Percentiles rank a stretch among this genome's conserved stretches.
Evolutionary conservation across 192 early-diverging fungal species (phyloP).

Genomic region (Backusella morwellensis): DNA sequence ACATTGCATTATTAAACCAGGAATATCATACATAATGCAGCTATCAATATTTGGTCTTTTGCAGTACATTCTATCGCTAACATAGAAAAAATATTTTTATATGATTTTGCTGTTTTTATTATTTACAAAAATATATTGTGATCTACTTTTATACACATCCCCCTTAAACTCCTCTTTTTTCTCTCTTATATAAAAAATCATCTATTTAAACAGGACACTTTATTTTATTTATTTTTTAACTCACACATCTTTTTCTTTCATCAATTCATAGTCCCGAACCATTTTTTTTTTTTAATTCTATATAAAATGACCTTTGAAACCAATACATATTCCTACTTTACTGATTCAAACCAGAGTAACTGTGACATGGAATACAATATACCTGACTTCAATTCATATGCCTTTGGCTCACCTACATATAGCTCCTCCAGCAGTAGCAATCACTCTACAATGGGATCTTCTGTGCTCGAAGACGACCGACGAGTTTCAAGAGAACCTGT

Average conservation of each 20-base stretch:
- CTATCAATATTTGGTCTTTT: neutral
- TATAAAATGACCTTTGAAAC: neutral
- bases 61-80: neutral
- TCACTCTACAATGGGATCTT: neutral
- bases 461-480: neutral
- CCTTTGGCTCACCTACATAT: neutral
- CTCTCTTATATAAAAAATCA: neutral
- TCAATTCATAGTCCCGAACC: neutral
- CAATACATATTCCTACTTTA: neutral
- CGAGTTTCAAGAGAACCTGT: too few relatives aligned
- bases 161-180: conserved; percentile 1
- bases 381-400: neutral
- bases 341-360: neutral
- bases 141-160: neutral
- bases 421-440: neutral
- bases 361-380: neutral
- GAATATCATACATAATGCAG: conserved; percentile 1
- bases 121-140: neutral
- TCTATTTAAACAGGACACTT: too few relatives aligned
- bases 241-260: neutral
- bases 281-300: neutral
- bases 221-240: neutral
- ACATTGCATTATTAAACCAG: neutral
- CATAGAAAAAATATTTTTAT: neutral
- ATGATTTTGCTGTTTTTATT: neutral